phyloP scores from a whole-genome alignment of 208 protist species.

The Paratrypanosoma confusum region DNA sequence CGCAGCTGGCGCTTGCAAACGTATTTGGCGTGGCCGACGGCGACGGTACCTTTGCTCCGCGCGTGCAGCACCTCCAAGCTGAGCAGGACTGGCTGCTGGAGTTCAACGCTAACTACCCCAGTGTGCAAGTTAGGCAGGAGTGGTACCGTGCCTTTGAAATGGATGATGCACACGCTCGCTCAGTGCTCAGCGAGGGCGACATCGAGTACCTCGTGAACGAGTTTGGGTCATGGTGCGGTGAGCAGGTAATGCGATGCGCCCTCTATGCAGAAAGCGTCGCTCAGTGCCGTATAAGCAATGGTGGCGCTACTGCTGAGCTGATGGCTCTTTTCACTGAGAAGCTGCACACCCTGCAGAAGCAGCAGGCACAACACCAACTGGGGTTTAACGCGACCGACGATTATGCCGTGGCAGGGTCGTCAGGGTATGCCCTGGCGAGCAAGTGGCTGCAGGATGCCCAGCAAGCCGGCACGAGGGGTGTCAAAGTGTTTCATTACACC shows the following conservation, averaged over 20 bases:
- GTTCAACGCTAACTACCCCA: conserved; percentile 15
- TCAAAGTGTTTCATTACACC: conserved; percentile 17
- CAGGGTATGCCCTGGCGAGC: conserved; percentile 5
- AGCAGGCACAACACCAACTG: conserved; percentile 4
- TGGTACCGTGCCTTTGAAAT: conserved; percentile 10
- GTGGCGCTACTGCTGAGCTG: not conserved
- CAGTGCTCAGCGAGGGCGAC: conserved; percentile 3
- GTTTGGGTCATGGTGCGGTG: conserved; percentile 13
- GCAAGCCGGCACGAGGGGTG: not conserved
- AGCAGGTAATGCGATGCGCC: conserved; percentile 15
- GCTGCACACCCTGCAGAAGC: conserved; percentile 8
- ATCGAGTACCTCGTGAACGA: conserved; percentile 4
- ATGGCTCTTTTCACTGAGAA: conserved; percentile 4
- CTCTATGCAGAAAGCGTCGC: conserved; percentile 10
- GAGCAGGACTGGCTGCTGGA: conserved; percentile 13
- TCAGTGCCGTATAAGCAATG: conserved; percentile 15
- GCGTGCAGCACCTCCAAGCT: conserved; percentile 6
- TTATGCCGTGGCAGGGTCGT: conserved; percentile 12
- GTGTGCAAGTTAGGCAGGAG: conserved; percentile 5
- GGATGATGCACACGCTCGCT: conserved; percentile 10
- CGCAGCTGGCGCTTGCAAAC: conserved; percentile 3
- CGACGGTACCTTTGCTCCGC: conserved; percentile 2
- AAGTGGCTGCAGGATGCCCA: conserved; percentile 12
- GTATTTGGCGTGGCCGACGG: conserved; percentile 7
- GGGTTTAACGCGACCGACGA: conserved; percentile 7